Evolutionary conservation across 768 basidiomycete species (phyloP), one percentile per base, ranked within the genome.

Genomic region (Leucosporidium yakuticum): DNA sequence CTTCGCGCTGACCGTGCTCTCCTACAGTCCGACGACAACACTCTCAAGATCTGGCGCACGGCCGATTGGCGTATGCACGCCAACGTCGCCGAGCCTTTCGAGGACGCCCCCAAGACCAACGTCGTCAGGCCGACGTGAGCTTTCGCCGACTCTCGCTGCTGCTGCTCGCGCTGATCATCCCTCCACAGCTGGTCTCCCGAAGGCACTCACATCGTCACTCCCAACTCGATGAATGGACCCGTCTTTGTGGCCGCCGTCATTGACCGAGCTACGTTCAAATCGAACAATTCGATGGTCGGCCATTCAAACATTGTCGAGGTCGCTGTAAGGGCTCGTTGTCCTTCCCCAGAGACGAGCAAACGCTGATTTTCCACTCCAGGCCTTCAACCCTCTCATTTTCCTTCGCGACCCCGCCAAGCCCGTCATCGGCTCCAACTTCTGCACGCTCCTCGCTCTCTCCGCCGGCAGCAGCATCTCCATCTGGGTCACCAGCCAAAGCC

Each of bases 191-290:
- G 96, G 96, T 97, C 94, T 1, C 96, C 96, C 3, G 96, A 98
- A 76, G 96, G 96, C n/a, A 90, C 95, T 3, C 92, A 96, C 77
- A 91, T 99, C 68, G 96, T 93, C 6, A 91, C 94, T 1, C 95
- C 95, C 1, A 98, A 98, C 76, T 92, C 94, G 2, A 97, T 93
- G 61, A 98, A 97, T 77, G 94, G 94, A 25, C 93, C 92, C 65
- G 94, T 98, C 9, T 99, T 98, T 77, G 95, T 97, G 54, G 96
- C 95, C 4, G 91, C 93, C 11, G 92, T 98, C 29, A 94, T 99
- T 69, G 88, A 89, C 0, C 84, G 94, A 39, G 84, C 87, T 17
- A 69, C 61, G 19, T 98, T 93, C 91, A 87, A 87, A 5, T 88
- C 89, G 8, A 90, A 95, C 69, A 92, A 94, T 59, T 93, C 90